Base-by-base conservation (phyloP, 2,329 filamentous ascomycete genomes). In the Chaetomium globosum region DNA sequence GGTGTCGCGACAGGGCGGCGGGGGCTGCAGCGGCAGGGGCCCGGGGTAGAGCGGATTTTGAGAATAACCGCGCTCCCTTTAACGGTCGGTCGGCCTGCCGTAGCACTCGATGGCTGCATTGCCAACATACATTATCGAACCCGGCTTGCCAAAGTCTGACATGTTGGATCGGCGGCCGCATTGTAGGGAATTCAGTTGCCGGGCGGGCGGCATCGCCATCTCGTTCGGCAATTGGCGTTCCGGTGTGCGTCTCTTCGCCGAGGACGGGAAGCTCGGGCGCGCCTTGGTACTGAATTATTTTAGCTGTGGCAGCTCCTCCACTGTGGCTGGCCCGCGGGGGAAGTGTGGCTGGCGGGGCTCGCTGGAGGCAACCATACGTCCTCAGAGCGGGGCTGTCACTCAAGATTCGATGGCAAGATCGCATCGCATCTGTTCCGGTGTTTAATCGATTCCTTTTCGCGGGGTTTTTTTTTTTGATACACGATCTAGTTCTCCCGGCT, bases 41-140 rank as follows among this genome's bases (percentile, higher is more conserved):
- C 30, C 65, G 69, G 3, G 68, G 63, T 7, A 69, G 59, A 1
- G 71, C 63, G 21, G 71, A 65, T 28, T 67, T 70, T n/a, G 72
- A 72, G 57, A 73, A 73, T 28, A 63, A 30, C 31, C 69, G 67
- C 33, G 46, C 23, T 26, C 39, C 57, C 23, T 7, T 63, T 23
- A 36, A 54, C 49, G 48, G 21, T 49, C 28, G 58, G 21, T 54
- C 56, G 61, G 56, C 59, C 33, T 63, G 62, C 23, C 67, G 61
- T 26, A 69, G 61, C 28, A 65, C 68, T 48, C 69, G 71, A 43
- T 64, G 68, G 36, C 68, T 71, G 68, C 71, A 74, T 64, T 71
- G 73, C 70, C 72, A 70, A 66, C 71, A 73, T 49, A 72, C 55
- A 54, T 70, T 67, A 26, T 71, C 68, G 31, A 71, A 59, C 28